These are phyloP conservation scores for Ogataea wickerhamii DNA, from an alignment of 805 yeast species.

Conservation along the genomic window DNA sequence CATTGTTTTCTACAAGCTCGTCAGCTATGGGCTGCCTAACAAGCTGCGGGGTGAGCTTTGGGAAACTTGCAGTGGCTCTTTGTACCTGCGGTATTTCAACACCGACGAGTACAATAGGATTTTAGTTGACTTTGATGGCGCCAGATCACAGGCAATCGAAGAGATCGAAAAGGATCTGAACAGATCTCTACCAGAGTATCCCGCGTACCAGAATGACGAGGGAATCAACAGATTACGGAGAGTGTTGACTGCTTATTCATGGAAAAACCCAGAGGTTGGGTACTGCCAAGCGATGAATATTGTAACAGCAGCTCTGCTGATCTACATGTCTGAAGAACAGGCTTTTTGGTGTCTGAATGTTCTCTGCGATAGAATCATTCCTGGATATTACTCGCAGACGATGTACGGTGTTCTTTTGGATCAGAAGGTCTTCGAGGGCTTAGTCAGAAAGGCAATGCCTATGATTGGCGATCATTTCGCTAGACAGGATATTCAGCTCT, in stretches of 20 bases:
- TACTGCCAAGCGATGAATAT: conserved; percentile 99
- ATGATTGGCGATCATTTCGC: conserved; percentile 77
- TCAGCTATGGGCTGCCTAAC: conserved; percentile 93
- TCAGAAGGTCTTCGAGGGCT: conserved; percentile 87
- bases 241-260: conserved; percentile 89
- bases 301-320: conserved; percentile 72
- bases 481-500: conserved; percentile 79
- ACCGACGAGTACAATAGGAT: conserved; percentile 56
- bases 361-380: conserved; percentile 80
- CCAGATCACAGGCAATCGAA: conserved; percentile 79
- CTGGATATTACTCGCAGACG: conserved; percentile 94
- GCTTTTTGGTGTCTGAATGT: conserved; percentile 89
- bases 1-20: conserved; percentile 73
- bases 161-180: conserved; percentile 96
- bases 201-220: conserved; percentile 83
- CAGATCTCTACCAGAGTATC: conserved; percentile 91
- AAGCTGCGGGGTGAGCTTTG: conserved; percentile 92
- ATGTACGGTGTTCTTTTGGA: conserved; percentile 97
- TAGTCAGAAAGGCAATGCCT: conserved; percentile 89
- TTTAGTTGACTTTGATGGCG: conserved; percentile 57
- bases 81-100: conserved; percentile 65
- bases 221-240: conserved; percentile 84
- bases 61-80: conserved; percentile 89
- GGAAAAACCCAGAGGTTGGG: conserved; percentile 97
- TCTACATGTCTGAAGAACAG: conserved; percentile 92